Conservation (phyloP, 169 alveolate genomes). For the Eimeria sp. region DNA sequence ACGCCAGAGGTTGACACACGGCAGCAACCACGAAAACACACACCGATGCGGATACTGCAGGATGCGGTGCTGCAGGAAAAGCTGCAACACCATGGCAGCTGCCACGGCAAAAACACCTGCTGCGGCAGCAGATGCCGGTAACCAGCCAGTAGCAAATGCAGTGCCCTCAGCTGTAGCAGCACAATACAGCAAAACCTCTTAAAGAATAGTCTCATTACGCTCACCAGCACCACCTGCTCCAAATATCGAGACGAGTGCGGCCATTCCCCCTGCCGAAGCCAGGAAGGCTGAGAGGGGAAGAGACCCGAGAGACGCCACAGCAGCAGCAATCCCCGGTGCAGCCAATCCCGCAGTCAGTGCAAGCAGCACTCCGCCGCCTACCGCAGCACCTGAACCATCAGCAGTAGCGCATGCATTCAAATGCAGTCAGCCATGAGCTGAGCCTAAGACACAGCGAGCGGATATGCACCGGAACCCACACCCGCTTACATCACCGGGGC, state of each 20-base stretch:
- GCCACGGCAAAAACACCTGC: not conserved
- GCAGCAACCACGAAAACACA: not conserved
- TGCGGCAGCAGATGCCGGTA: not conserved
- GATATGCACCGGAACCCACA: not conserved
- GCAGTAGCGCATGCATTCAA: not conserved
- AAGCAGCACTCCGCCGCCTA: slow-evolving; percentile 93
- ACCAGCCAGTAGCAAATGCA: slow-evolving; percentile 2
- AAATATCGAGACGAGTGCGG: slow-evolving; percentile 89
- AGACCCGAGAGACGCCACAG: slow-evolving; percentile 84
- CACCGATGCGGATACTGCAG: not conserved
- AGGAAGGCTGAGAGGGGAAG: slow-evolving; percentile 86
- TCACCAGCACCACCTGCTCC: slow-evolving; percentile 93
- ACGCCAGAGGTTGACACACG: not conserved
- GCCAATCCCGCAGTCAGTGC: slow-evolving; percentile 95
- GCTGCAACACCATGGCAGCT: not conserved
- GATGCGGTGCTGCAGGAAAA: not conserved
- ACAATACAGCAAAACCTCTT: too few relatives aligned
- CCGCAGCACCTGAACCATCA: slow-evolving; percentile 89
- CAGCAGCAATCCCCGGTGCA: slow-evolving; percentile 94
- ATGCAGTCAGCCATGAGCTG: not conserved
- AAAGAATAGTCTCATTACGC: not conserved
- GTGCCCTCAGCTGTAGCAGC: not conserved
- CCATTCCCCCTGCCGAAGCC: slow-evolving; percentile 91
- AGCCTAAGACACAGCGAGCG: not conserved
- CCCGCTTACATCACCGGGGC: not conserved